A percentile compares a stretch with the other conserved stretches of the same genome.
Conservation (phyloP, 2,329 filamentous ascomycete species). For the Cryphonectria nitschkei region DNA sequence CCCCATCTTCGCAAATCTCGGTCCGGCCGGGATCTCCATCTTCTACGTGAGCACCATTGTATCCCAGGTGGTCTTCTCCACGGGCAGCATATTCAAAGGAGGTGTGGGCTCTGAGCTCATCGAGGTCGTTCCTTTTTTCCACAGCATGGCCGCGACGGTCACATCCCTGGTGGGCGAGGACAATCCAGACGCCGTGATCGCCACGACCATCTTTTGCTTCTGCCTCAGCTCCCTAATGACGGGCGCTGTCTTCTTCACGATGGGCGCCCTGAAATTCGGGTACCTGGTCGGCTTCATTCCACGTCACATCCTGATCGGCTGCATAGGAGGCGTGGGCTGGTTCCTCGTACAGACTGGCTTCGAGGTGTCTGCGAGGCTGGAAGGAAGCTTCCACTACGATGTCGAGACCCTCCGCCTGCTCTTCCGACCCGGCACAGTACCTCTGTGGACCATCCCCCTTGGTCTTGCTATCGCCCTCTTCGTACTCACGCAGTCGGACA, state of each 20-base stretch:
- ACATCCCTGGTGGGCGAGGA: constrained; percentile 76
- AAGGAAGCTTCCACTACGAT: constrained; percentile 83
- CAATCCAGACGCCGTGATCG: constrained; percentile 82
- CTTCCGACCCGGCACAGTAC: constrained; percentile 71
- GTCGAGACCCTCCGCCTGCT: constrained; percentile 76
- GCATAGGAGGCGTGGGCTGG: constrained; percentile 95
- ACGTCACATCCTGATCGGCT: constrained; percentile 92
- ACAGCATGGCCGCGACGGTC: constrained; percentile 95
- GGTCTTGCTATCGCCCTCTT: constrained; percentile 76
- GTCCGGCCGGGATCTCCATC: constrained; percentile 94
- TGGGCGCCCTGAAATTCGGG: constrained; percentile 85
- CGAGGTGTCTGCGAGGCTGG: constrained; percentile 87
- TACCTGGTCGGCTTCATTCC: constrained; percentile 97
- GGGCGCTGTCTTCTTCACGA: constrained; percentile 86
- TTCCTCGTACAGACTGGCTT: constrained; percentile 91
- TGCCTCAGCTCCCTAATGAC: constrained; percentile 89
- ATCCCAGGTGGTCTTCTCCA: constrained; percentile 87
- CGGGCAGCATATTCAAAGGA: constrained; percentile 84
- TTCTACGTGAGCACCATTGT: constrained; percentile 98
- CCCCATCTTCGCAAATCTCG: constrained; percentile 81
- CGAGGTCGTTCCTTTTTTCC: constrained; percentile 97
- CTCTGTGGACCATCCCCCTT: constrained; percentile 83
- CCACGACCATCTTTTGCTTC: constrained; percentile 92
- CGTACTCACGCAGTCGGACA: constrained; percentile 43
- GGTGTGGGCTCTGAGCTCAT: constrained; percentile 97